Percentiles rank a stretch among this genome's conserved stretches.
Conservation (phyloP, 129 eudicot genomes). For the Escallonia rubra region DNA sequence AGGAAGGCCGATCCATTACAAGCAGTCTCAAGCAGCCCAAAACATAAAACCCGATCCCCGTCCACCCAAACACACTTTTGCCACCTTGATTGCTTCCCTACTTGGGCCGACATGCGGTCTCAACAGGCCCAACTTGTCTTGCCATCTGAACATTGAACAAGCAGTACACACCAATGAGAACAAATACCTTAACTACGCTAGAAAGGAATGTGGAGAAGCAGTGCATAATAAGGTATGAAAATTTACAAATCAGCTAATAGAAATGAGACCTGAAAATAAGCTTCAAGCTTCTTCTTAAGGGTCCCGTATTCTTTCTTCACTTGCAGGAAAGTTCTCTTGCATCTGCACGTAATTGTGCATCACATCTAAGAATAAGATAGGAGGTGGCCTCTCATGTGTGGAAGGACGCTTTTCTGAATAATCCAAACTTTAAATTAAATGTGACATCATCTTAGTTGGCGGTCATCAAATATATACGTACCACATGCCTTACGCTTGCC, state of each 20-base stretch:
- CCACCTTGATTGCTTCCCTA: background rate
- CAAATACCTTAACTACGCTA: background rate
- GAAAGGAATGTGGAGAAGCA: background rate
- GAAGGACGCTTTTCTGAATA: too few relatives aligned
- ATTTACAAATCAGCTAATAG: background rate
- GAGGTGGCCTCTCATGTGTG: too few relatives aligned
- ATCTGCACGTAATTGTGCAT: slow-evolving; percentile 38
- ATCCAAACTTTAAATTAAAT: too few relatives aligned
- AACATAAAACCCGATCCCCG: too few relatives aligned
- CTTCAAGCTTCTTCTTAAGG: slow-evolving; percentile 75
- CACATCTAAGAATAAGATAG: background rate
- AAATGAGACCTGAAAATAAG: slow-evolving; percentile 72
- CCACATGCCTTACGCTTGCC: too few relatives aligned
- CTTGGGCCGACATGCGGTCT: slow-evolving; percentile 58
- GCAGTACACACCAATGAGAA: background rate
- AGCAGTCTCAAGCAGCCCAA: too few relatives aligned
- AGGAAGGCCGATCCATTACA: too few relatives aligned
- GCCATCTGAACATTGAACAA: slow-evolving; percentile 36
- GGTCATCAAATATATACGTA: too few relatives aligned
- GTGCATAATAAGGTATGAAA: background rate
- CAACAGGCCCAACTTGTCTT: slow-evolving; percentile 78
- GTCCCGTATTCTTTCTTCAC: slow-evolving; percentile 78
- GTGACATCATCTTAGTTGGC: too few relatives aligned
- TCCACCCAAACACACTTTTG: too few relatives aligned
- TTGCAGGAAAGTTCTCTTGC: slow-evolving; percentile 78